Evolutionary conservation across 495 filamentous ascomycete genomes (phyloP), one percentile per base, ranked within the genome.

Genomic region (Astrothelium subdiscretum): DNA sequence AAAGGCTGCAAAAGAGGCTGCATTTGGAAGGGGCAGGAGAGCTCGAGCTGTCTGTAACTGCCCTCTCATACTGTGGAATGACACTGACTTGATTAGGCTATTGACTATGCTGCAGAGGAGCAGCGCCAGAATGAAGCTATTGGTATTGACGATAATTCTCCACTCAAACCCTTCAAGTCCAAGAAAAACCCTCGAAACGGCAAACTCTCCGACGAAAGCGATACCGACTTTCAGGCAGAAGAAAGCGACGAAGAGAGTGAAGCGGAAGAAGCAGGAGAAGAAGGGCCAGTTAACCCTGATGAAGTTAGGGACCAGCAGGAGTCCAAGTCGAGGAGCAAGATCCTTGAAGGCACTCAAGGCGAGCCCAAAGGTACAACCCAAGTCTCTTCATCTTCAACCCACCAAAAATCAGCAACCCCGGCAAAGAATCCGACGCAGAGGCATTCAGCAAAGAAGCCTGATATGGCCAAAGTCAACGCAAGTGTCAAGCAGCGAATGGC

Each of bases 1-100:
- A 65, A 81, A 81, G 2, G 81, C 81, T 32, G 78, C 76, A 5
- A 80, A 81, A 54, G 77, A 81, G 32, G 80, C 94, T 69, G 83
- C 81, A 8, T 80, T 96, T 32, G 95, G 95, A 1, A 84, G 92
- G 29, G 94, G 95, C 26, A 92, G 89, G 64, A 80, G 91, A 44
- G 78, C 79, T 18, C 73, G 81, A 51, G 71, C 74, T 62, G 83
- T 85, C 71, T 70, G 75, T 75, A n/a, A 38, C 43, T 61, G 81
- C 29, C 71, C 77, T 60, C 84, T 80, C 59, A 63, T 67, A 1
- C 2, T 12, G 42, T 29, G 31, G 29, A 51, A 1, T 15, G 6
- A 32, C 5, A 18, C 59, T 61, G 24, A 61, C 59, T 44, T 27
- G 26, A 32, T 22, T 42, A 62, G 62, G 57, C 44, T 29, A 63